Evolutionary conservation across 495 filamentous ascomycete species (phyloP), one percentile per base, ranked within the genome.

Genomic region (Rusavskia elegans): DNA sequence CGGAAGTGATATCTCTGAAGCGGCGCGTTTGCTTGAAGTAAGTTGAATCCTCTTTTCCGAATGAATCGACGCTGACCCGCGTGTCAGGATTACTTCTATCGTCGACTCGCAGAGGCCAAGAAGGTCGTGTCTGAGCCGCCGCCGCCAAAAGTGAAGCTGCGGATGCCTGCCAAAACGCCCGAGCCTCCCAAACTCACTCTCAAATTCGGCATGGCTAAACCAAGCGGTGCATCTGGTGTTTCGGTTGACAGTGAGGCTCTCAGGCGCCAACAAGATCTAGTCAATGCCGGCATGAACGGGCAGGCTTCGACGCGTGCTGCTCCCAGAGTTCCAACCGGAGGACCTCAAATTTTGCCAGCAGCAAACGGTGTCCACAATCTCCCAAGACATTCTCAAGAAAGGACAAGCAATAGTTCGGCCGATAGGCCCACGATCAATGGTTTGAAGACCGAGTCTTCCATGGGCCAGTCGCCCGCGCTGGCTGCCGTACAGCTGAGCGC

Each of bases 1-100:
- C 58, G 84, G 75, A 3, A 94, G 89, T 58, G 79, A 82, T 16
- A 84, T 95, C 38, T 82, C 74, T 48, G 67, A 72, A 19, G 71
- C 88, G 51, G 85, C 86, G 19, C 77, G 77, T 19, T 74, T 86
- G 32, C 74, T 95, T 13, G 78, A 93, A 75, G 87, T 86, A 69
- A 49, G 74, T 42, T 35, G 7, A 27, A 45, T 29, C 38, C 40
- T 23, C 10, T 41, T 45, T n/a, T 13, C 25, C 20, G 13, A 39
- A 49, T 50, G 44, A 2, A 45, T 25, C 36, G n/a, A 49, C 48
- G 63, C 74, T 56, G 71, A 49, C 45, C 9, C 45, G 16, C 3
- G 9, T 35, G 27, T 8, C 52, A 87, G 82, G 63, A 73, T 57
- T 70, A 73, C 52, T 90, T 94, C 57, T 66, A 76, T 25, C 67